Conservation (phyloP, 1,284 basidiomycete species). For the Irpex lacteus region DNA sequence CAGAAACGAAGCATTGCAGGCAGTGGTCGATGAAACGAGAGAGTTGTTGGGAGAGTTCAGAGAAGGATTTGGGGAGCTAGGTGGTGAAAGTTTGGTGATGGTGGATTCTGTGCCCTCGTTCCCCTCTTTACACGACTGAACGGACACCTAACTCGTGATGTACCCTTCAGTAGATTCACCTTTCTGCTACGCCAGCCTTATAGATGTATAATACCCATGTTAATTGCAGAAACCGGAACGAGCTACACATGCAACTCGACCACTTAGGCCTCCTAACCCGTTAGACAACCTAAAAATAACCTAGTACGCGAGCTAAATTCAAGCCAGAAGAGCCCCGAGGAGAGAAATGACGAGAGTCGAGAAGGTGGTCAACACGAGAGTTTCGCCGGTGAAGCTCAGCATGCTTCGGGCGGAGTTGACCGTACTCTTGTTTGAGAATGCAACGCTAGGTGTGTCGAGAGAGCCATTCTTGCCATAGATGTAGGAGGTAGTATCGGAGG, state of each 20-base stretch:
- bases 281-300: not conserved
- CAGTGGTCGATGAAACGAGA: conserved; percentile 50
- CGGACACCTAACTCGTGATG: no score
- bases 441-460: conserved; percentile 45
- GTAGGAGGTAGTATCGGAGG: conserved; percentile 54
- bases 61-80: conserved; percentile 23
- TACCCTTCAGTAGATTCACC: no score
- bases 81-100: conserved; percentile 27
- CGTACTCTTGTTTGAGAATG: conserved; percentile 54
- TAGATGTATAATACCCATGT: no score
- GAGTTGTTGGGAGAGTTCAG: conserved; percentile 60
- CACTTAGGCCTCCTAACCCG: not conserved
- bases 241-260: not conserved
- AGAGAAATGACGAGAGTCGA: conserved; percentile 9
- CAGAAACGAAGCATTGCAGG: conserved; percentile 46
- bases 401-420: conserved; percentile 23
- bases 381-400: conserved; percentile 1
- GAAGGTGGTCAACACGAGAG: conserved; percentile 5
- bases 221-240: not conserved
- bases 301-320: not conserved
- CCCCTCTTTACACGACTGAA: conserved; percentile 5
- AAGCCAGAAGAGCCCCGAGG: conserved; percentile 10
- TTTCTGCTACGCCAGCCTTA: no score
- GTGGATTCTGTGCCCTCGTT: conserved; percentile 13
- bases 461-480: conserved; percentile 57